Conservation (phyloP, 345 rosid genomes). For the thale cress (Arabidopsis thaliana) region DNA sequence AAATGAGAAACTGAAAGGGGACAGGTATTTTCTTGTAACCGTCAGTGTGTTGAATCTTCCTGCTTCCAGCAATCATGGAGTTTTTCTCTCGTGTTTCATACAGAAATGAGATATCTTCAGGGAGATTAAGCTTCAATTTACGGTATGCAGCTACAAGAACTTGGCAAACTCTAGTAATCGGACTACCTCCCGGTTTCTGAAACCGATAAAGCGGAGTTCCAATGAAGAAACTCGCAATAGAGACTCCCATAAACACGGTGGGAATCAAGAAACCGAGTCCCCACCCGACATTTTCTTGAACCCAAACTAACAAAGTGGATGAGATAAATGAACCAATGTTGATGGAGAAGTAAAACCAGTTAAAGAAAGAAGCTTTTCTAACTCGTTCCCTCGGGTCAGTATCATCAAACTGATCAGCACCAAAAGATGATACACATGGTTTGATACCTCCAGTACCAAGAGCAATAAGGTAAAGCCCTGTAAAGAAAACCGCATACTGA, state of each 20-base stretch:
- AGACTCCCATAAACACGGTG: slow-evolving; percentile 75
- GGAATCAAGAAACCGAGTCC: slow-evolving; percentile 88
- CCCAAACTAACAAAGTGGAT: slow-evolving; percentile 72
- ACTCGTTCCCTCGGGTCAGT: slow-evolving; percentile 69
- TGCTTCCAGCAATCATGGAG: slow-evolving; percentile 69
- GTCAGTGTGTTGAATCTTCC: slow-evolving; percentile 71
- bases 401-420: slow-evolving; percentile 92
- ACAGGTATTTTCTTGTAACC: slow-evolving; percentile 57
- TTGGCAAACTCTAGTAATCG: slow-evolving; percentile 75
- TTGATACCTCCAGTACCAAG: slow-evolving; percentile 94
- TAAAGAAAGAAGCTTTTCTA: slow-evolving; percentile 84
- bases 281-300: slow-evolving; percentile 91
- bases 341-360: slow-evolving; percentile 84
- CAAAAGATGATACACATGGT: slow-evolving; percentile 86
- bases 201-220: slow-evolving; percentile 84
- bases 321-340: slow-evolving; percentile 81
- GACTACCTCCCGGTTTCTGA: slow-evolving; percentile 86
- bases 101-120: slow-evolving; percentile 60
- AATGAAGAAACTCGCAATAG: slow-evolving; percentile 70
- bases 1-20: background rate
- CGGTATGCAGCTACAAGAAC: slow-evolving; percentile 75
- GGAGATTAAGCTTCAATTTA: slow-evolving; percentile 59
- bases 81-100: slow-evolving; percentile 61
- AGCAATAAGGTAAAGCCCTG: slow-evolving; percentile 83
- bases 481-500: slow-evolving; percentile 67